Conservation (phyloP, 2,329 filamentous ascomycete genomes). For the Graphium sp. region DNA sequence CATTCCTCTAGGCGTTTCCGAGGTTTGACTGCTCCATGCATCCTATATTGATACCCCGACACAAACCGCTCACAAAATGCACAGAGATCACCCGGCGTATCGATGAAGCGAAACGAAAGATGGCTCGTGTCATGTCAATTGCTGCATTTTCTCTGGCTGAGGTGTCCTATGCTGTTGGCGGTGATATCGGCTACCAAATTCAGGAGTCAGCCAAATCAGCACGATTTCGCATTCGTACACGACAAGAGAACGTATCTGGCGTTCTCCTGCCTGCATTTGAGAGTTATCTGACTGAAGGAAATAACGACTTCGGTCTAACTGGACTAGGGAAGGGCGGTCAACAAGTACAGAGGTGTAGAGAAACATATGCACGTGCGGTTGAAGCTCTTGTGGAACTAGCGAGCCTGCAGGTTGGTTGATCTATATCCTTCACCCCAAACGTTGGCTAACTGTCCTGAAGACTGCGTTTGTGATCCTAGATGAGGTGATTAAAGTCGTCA, state of each 20-base stretch:
- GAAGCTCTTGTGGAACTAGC: constrained; percentile 92
- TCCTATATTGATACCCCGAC: neutral
- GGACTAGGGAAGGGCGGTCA: constrained; percentile 93
- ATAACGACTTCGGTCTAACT: constrained; percentile 91
- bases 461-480: constrained; percentile 96
- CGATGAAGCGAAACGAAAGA: constrained; percentile 97
- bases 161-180: constrained; percentile 91
- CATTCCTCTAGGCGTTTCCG: constrained; percentile 55
- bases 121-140: constrained; percentile 98
- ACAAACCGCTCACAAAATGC: constrained; percentile 1
- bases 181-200: constrained; percentile 91
- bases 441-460: constrained; percentile 15
- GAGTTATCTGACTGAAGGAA: constrained; percentile 73
- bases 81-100: constrained; percentile 90
- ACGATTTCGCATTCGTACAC: constrained; percentile 81
- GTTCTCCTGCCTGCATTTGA: constrained; percentile 90
- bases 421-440: neutral
- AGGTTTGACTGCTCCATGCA: constrained; percentile 50
- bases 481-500: constrained; percentile 98
- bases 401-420: constrained; percentile 52
- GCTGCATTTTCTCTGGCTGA: constrained; percentile 94
- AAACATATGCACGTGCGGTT: constrained; percentile 90
- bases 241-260: constrained; percentile 97
- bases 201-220: constrained; percentile 90
- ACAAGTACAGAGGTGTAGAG: constrained; percentile 85